Evolutionary conservation across 1,284 basidiomycete genomes (phyloP), one percentile per base, ranked within the genome.

Genomic region (Fistulina hepatica): DNA sequence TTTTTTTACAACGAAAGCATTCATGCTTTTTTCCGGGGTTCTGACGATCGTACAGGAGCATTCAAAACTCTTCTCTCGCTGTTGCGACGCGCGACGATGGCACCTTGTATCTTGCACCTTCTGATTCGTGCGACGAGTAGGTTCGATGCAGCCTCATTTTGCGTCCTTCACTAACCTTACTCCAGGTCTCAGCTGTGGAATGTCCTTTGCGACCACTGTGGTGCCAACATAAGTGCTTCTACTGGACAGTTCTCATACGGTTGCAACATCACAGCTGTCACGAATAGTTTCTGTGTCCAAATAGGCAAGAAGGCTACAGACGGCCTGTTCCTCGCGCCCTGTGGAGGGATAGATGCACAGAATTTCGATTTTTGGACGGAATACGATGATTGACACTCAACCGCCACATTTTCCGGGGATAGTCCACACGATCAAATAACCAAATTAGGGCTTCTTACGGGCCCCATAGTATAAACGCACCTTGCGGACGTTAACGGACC

Each of bases 281-380:
- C 28, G 17, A 33, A 38, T 30, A 21, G 30, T 4, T 23, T n/a
- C n/a, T 38, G 28, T 13, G 37, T 38, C 20, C 13, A 28, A 20
- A 34, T 31, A 7, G 37, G 19, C 13, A n/a, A 22, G 11, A 15
- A 31, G 9, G 28, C 25, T 8, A 31, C 31, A 19, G 21, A 33
- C 22, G 7, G 21, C 5, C 10, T 3, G 39, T 22, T 33, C 40
- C 26, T 42, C 8, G 25, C 35, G 17, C 12, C 25, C 17, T 36
- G 39, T 35, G 22, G 27, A 35, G 11, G 42, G 24, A 25, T 43
- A 38, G 23, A 28, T 22, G 10, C 8, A 11, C 38, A 40, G 24
- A 36, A 40, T 23, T 41, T 41, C 13, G 39, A 37, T 16, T 48
- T 42, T n/a, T 41, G 40, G 38, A 46, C 43, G 10, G 40, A 31